Conservation (phyloP, 2,329 filamentous ascomycete species). For the Xylariomycetidae sp. region DNA sequence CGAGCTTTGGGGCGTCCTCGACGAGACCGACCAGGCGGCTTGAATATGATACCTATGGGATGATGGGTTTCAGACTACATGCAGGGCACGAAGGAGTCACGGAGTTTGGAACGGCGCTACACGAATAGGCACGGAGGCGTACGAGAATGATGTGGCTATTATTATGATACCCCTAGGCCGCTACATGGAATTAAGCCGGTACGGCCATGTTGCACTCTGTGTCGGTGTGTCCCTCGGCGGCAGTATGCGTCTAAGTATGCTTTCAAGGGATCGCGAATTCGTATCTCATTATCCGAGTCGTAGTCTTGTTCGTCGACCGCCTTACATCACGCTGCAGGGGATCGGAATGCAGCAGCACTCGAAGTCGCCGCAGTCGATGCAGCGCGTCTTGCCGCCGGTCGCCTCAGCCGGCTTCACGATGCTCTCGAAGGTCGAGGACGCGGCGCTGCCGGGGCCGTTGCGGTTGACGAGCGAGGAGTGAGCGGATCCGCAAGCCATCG, state of each 20-base stretch:
- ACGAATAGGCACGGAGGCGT: background rate
- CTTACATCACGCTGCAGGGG: constrained; percentile 45
- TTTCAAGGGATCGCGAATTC: no score
- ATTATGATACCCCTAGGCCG: constrained; percentile 18
- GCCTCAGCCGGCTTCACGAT: constrained; percentile 44
- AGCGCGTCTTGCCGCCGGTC: constrained; percentile 37
- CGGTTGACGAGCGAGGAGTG: constrained; percentile 28
- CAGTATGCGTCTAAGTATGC: no score
- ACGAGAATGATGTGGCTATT: constrained; percentile 1
- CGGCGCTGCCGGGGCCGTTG: constrained; percentile 43
- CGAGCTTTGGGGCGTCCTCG: constrained; percentile 18
- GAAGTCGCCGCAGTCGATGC: constrained; percentile 44
- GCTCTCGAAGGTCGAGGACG: constrained; percentile 41
- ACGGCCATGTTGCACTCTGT: no score
- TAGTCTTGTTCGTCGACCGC: no score
- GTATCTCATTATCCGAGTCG: no score
- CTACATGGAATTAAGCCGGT: no score
- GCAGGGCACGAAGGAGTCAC: no score
- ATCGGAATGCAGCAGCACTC: constrained; percentile 53
- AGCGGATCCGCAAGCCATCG: constrained; percentile 20
- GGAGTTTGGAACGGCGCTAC: no score
- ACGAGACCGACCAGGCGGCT: no score
- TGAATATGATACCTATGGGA: no score
- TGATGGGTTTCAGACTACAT: no score
- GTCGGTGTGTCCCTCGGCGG: no score